Base-by-base conservation (phyloP, 2,329 filamentous ascomycete genomes). In the Fusarium paranaense region DNA sequence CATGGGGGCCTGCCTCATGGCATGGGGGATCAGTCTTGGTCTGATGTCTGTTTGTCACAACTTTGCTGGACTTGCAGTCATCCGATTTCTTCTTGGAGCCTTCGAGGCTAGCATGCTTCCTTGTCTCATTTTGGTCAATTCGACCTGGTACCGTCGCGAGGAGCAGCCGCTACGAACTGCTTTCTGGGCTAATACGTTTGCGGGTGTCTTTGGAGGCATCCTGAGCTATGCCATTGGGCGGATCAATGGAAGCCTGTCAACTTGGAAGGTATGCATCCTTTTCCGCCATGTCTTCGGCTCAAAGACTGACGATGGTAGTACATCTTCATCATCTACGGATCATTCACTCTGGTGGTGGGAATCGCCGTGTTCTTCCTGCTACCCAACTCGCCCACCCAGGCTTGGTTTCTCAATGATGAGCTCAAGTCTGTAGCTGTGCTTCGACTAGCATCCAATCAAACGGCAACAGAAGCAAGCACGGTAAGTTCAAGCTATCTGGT, bases 91-190 rank as follows among this genome's bases (percentile, higher is more conserved):
- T 33, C 66, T 80, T 1, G 78, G 79, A 1, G 66, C 78, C 9
- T 71, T 75, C 14, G 79, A 80, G 58, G 79, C 78, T 8, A 76
- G 71, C 10, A 59, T 79, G 1, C 66, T 75, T 1, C 75, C 78
- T 1, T 74, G 75, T 27, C 67, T 77, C 10, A 71, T 74, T 16
- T 62, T 80, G 50, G 47, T 80, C 18, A 74, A 67, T 5, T 72
- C 70, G 25, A 80, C 78, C 71, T 81, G 80, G 79, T 81, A 81
- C 45, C 76, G 77, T 14, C 69, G 72, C 14, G 62, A 77, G 5
- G 79, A 81, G 62, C 76, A 80, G 58, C 76, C 78, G 1, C 70
- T 79, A 2, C 76, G 80, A 1, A 76, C 78, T 16, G 79, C 79
- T 2, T 61, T 81, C 30, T 82, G 78, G 77, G 76, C 69, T 16